These are phyloP conservation scores for Pyrrhoderma noxium DNA, from an alignment of 1,284 basidiomycete species.

Conservation along the genomic window DNA sequence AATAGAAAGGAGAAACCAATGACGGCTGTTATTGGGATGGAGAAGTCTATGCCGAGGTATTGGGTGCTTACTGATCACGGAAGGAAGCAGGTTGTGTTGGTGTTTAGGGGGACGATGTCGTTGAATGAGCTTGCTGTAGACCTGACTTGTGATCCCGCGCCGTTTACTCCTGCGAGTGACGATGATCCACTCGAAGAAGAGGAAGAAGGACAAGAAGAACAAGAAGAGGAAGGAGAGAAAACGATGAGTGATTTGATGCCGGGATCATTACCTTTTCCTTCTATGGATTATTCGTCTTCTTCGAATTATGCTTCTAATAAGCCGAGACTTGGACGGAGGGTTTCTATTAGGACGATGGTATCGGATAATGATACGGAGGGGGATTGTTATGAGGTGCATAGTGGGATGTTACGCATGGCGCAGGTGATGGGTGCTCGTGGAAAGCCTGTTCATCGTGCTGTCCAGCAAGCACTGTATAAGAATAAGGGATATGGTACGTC, in stretches of 20 bases:
- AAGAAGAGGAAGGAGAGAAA: constrained; percentile 18
- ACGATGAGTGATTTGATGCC: constrained; percentile 22
- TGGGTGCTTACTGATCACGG: constrained; percentile 76
- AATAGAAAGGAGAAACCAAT: constrained; percentile 35
- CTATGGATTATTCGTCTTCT: not conserved
- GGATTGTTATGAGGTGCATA: constrained; percentile 54
- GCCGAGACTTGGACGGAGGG: not conserved
- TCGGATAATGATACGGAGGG: constrained; percentile 20
- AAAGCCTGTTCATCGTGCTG: constrained; percentile 70
- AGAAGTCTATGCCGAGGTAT: constrained; percentile 68
- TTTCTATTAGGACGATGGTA: constrained; percentile 20
- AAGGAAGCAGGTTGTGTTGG: constrained; percentile 63
- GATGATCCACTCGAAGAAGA: constrained; percentile 22
- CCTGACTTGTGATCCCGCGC: constrained; percentile 65
- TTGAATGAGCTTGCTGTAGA: constrained; percentile 80
- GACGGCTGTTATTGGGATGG: constrained; percentile 51
- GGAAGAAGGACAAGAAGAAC: constrained; percentile 23
- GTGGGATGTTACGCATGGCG: constrained; percentile 76
- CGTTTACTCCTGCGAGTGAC: constrained; percentile 47
- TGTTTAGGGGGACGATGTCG: constrained; percentile 60
- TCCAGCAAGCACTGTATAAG: constrained; percentile 56
- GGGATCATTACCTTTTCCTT: constrained; percentile 26
- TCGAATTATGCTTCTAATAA: not conserved
- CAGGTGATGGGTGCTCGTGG: constrained; percentile 69
- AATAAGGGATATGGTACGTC: constrained; percentile 64